Evolutionary conservation across 768 basidiomycete species (phyloP).

Genomic region (Collybia sp.): DNA sequence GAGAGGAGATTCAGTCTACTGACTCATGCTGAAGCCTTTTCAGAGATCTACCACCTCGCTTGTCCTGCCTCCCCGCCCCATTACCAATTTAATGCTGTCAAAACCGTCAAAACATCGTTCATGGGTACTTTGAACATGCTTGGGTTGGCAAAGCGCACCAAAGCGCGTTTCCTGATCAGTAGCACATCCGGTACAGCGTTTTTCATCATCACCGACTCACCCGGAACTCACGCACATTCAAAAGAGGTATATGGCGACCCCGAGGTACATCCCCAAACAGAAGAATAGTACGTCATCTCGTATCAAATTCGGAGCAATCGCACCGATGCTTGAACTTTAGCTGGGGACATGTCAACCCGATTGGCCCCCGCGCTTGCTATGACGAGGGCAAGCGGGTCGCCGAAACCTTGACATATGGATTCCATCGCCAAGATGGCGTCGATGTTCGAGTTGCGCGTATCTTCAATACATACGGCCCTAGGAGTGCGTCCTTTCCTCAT

Average conservation of each 20-base stretch:
- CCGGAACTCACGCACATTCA: not conserved
- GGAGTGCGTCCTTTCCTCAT: conserved; percentile 46
- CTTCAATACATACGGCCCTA: conserved; percentile 94
- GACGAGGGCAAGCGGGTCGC: conserved; percentile 99
- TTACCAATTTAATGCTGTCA: conserved; percentile 97
- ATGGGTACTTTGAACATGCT: conserved; percentile 99
- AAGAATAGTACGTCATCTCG: conserved; percentile 74
- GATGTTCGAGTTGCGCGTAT: conserved; percentile 97
- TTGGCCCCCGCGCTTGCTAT: conserved; percentile 98
- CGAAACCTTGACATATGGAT: conserved; percentile 96
- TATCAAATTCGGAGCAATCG: not conserved
- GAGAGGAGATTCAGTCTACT: conserved; percentile 5
- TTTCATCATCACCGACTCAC: too few relatives aligned
- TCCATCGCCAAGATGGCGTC: conserved; percentile 90
- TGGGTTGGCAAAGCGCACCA: conserved; percentile 93
- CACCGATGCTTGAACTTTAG: conserved; percentile 28
- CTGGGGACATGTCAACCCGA: conserved; percentile 99
- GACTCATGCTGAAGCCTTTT: conserved; percentile 10
- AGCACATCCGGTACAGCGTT: conserved; percentile 79
- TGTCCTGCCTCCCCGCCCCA: conserved; percentile 97
- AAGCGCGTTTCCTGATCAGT: conserved; percentile 93
- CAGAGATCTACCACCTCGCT: conserved; percentile 97
- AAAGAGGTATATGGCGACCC: conserved; percentile 98
- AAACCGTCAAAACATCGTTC: conserved; percentile 98
- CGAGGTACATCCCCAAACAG: conserved; percentile 93